Base-by-base conservation (phyloP, 129 eudicot genomes). In the Centrapalus pauciflorus region DNA sequence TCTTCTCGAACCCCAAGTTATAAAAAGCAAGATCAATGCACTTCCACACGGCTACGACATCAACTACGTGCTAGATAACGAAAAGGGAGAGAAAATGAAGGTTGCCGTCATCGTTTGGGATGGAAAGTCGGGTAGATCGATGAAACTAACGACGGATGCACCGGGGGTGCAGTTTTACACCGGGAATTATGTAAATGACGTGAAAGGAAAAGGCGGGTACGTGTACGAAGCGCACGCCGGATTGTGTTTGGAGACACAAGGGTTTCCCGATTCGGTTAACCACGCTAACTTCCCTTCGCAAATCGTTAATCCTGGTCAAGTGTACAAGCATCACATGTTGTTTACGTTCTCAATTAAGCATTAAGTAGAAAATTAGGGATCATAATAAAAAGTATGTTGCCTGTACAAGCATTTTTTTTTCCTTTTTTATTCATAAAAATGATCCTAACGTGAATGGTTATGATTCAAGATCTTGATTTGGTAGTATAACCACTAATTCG, bases 161-260 rank as follows among this genome's bases (percentile, higher is more conserved):
- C 96, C 95, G 0, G 96, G 98, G 0, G 81, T 92, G 59, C 98
- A 92, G 60, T 86, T 92, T 51, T 92, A 92, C 43, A 92, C 98
- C 0, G 88, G 79, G 10, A 85, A 88, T 55, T 79, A 55, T 61
- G 27, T 88, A n/a, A 24, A 34, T 12, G 40, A 81, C 16, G 84
- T 77, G 79, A 83, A 74, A 41, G 98, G 98, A 8, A 92, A 92
- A 68, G 85, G 86, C 7, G 96, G 98, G 2, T 81, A 7, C 46
- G 80, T 83, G 38, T 92, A 92, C 48, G 56, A 81, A 34, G 69
- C 80, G 33, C 90, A 83, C 29, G 87, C 95, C 0, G 98, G 84
- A 5, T 72, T 88, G 61, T 82, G 88, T 71, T 76, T 93, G 78
- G 98, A 93, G 85, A 93, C 92, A 5, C 98, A 92, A 67, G 98